These are phyloP conservation scores for Ganoderma meredithae DNA, from an alignment of 1,284 basidiomycete species.

Conservation along the genomic window DNA sequence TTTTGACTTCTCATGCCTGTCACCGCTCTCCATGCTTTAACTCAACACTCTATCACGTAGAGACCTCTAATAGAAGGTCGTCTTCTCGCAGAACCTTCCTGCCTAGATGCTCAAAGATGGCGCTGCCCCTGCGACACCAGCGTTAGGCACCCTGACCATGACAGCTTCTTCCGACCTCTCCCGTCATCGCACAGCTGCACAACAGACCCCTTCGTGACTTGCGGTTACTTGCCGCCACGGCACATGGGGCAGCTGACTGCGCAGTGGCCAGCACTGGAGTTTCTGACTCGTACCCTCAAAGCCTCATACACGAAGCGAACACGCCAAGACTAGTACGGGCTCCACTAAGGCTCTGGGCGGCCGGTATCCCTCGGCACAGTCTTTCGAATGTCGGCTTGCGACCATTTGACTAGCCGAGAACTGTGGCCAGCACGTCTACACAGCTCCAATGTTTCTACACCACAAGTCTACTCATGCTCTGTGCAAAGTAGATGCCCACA, in stretches of 20 bases:
- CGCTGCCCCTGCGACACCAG: background rate
- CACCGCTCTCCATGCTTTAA: background rate
- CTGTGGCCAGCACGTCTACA: background rate
- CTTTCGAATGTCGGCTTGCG: background rate
- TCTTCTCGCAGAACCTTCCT: background rate
- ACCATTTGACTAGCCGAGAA: background rate
- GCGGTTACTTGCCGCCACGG: background rate
- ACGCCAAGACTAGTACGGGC: background rate
- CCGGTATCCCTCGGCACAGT: background rate
- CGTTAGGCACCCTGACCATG: background rate
- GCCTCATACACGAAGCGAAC: background rate
- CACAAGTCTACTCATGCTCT: background rate
- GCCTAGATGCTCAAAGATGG: background rate
- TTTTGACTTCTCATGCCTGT: background rate
- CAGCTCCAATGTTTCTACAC: background rate
- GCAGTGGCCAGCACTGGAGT: background rate
- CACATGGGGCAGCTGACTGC: constrained; percentile 5
- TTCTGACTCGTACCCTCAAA: background rate
- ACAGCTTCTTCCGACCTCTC: constrained; percentile 14
- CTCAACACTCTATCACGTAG: background rate
- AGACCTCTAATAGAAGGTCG: background rate
- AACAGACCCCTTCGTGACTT: background rate
- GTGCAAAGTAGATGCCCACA: background rate
- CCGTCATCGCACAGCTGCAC: background rate
- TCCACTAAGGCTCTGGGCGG: background rate